Percentiles rank a stretch among this genome's conserved stretches.
These are phyloP conservation scores for Neltuma alba DNA, from an alignment of 306 rosid species.

Conservation along the genomic window DNA sequence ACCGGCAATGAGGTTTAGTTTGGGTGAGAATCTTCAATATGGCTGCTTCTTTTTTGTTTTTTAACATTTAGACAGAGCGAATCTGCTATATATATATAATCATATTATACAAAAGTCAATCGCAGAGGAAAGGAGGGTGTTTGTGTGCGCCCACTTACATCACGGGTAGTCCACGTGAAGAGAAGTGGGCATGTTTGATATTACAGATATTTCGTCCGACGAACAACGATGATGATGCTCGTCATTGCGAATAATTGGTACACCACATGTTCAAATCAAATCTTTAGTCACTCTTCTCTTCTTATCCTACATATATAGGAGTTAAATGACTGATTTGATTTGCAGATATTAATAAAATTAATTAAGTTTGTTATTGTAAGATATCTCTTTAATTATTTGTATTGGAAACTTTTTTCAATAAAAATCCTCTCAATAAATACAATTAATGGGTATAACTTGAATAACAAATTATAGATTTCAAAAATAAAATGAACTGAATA, in stretches of 20 bases:
- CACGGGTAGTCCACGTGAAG: slow-evolving; percentile 98
- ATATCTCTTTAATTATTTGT: too few species aligned
- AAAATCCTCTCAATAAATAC: too few species aligned
- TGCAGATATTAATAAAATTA: too few species aligned
- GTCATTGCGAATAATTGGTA: slow-evolving; percentile 45
- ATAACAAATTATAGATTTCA: too few species aligned
- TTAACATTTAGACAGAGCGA: not conserved
- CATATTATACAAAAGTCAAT: slow-evolving; percentile 19
- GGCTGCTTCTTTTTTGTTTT: not conserved
- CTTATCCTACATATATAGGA: too few species aligned
- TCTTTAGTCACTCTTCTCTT: too few species aligned
- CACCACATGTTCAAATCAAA: not conserved
- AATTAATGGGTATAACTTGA: too few species aligned
- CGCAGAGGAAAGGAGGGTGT: not conserved
- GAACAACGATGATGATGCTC: too few species aligned
- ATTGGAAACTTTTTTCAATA: too few species aligned
- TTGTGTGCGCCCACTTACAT: slow-evolving; percentile 39
- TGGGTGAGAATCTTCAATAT: slow-evolving; percentile 45
- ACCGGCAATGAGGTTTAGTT: slow-evolving; percentile 46
- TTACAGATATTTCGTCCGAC: slow-evolving; percentile 15
- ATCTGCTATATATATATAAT: not conserved
- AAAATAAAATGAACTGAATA: too few species aligned
- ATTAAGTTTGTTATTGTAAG: too few species aligned
- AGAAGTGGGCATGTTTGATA: slow-evolving; percentile 36
- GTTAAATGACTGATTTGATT: too few species aligned